Base-by-base conservation (phyloP, 345 rosid genomes). In the Citrus maxima region DNA sequence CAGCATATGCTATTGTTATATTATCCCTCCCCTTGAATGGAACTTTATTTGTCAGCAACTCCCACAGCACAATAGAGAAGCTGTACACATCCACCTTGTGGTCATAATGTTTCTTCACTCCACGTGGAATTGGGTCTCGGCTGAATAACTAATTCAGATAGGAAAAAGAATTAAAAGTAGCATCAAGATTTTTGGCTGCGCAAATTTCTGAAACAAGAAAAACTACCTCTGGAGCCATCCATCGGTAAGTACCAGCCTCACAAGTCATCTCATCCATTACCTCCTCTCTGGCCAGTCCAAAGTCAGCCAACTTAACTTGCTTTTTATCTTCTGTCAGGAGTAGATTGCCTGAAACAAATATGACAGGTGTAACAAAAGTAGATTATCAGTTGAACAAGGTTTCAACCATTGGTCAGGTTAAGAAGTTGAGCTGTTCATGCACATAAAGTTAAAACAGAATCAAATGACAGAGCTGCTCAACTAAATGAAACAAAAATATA, bases 141-240 rank as follows among this genome's bases (percentile, higher is more conserved):
- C 88, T 84, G 79, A 80, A 87, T 72, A 87, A 68, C 94, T 92
- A 82, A 24, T 60, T 67, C 37, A 28, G 55, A 34, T 28, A 55
- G 79, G 46, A 35, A 61, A 69, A 19, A 27, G n/a, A 78, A 67
- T 70, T 58, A 82, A 67, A 70, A 21, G 42, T 35, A 16, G 25
- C 35, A 19, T 25, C 13, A 73, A 32, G 49, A 77, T 30, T 28
- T n/a, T 58, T 46, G 25, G 35, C 54, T 40, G n/a, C 25, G 5
- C 3, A n/a, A 14, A 62, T n/a, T 42, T 5, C 32, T 28, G 27
- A 13, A 77, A 2, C 67, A 35, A 18, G 56, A 77, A 62, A 78
- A 22, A 64, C 55, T 76, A 92, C 94, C 91, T 89, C 97, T 1
- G 94, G 97, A 81, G 97, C 97, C 97, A 92, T 92, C 89, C 91